phyloP scores from a whole-genome alignment of 768 basidiomycete species.

The Psilocybe cyanescens region DNA sequence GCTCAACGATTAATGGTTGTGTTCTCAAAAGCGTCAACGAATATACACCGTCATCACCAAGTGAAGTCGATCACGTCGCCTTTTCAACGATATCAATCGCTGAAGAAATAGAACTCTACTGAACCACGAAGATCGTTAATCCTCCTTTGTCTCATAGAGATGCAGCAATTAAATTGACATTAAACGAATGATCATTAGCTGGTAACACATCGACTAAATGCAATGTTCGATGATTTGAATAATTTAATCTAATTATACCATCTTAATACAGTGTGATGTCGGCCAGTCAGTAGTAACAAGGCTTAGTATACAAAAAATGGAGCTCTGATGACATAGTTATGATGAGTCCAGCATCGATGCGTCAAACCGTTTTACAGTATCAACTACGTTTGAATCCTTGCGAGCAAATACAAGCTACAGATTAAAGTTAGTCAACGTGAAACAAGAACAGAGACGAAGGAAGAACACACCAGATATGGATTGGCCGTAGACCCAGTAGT shows the following conservation, averaged over 20 bases:
- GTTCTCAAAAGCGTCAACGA: no score
- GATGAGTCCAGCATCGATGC: constrained; percentile 28
- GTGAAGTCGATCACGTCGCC: no score
- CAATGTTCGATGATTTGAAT: background rate
- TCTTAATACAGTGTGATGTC: constrained; percentile 11
- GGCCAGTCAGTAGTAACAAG: constrained; percentile 10
- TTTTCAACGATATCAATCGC: no score
- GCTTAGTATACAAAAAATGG: constrained; percentile 24
- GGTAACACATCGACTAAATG: background rate
- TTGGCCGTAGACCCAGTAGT: constrained; percentile 92
- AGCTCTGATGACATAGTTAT: constrained; percentile 6
- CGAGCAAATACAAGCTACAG: constrained; percentile 81
- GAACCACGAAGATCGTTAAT: no score
- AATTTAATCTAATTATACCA: constrained; percentile 6
- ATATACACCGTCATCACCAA: no score
- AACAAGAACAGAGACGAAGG: background rate
- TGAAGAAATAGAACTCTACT: no score
- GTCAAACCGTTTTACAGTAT: constrained; percentile 77
- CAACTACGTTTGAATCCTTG: constrained; percentile 77
- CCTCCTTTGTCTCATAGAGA: no score
- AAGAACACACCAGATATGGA: constrained; percentile 73
- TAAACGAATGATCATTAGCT: background rate
- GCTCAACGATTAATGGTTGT: no score
- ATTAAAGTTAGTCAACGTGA: constrained; percentile 4
- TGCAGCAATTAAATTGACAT: no score